These are phyloP conservation scores for Leishmania martiniquensis DNA, from an alignment of 208 protist species.

Conservation along the genomic window DNA sequence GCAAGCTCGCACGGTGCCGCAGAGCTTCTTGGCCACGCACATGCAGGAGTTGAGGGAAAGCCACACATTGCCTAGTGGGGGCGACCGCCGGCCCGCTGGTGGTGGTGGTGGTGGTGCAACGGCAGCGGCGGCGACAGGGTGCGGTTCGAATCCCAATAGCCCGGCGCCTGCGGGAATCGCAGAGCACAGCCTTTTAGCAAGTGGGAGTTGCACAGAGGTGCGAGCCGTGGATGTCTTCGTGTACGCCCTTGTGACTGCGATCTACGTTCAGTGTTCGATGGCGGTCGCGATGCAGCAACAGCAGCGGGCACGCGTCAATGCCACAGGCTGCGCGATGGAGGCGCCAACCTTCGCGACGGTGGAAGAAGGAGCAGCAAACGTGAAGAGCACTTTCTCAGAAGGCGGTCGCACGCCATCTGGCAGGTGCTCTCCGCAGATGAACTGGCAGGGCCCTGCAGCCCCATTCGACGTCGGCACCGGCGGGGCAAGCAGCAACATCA, in stretches of 20 bases:
- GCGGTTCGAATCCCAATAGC: not conserved
- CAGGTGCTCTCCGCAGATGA: slow-evolving; percentile 3
- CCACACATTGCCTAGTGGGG: not conserved
- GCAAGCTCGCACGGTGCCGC: slow-evolving; percentile 5
- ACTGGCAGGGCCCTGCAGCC: not conserved
- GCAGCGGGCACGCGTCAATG: slow-evolving; percentile 10
- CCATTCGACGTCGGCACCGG: not conserved
- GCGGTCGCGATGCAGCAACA: slow-evolving; percentile 16
- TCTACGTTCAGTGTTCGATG: slow-evolving; percentile 31
- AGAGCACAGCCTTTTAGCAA: slow-evolving; percentile 18
- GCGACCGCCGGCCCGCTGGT: slow-evolving; percentile 11
- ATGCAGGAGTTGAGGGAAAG: slow-evolving; percentile 15
- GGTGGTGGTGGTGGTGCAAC: not conserved
- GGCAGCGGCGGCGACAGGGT: not conserved
- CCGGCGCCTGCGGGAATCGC: not conserved
- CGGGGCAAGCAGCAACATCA: not conserved
- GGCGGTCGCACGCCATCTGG: slow-evolving; percentile 11
- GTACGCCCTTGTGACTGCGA: slow-evolving; percentile 36
- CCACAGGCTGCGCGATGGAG: slow-evolving; percentile 3
- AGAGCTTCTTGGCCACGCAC: slow-evolving; percentile 7
- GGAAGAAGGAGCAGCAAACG: not conserved
- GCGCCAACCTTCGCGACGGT: not conserved
- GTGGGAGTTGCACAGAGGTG: slow-evolving; percentile 22
- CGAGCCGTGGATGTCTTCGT: slow-evolving; percentile 36
- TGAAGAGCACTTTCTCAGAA: not conserved